These are phyloP conservation scores for Aureobasidium melanogenum DNA, from an alignment of 2,329 filamentous ascomycete species.

Conservation along the genomic window DNA sequence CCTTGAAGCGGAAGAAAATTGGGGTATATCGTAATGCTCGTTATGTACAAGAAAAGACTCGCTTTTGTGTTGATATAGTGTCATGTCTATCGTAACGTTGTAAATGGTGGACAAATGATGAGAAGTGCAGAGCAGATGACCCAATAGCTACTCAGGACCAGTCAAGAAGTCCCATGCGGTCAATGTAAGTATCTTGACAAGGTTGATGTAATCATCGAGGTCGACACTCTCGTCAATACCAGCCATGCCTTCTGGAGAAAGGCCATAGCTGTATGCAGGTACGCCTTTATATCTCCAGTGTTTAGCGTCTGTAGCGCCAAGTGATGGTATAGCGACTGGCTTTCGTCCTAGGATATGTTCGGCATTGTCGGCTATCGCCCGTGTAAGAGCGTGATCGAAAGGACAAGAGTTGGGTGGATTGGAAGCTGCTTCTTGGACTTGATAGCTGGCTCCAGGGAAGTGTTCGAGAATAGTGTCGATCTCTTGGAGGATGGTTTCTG, in stretches of 20 bases:
- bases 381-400: conserved; percentile 27
- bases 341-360: conserved; percentile 19
- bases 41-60: background rate
- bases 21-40: background rate
- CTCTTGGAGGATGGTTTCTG: conserved; percentile 21
- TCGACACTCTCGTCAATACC: conserved; percentile 21
- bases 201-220: conserved; percentile 25
- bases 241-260: conserved; percentile 24
- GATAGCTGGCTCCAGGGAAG: conserved; percentile 24
- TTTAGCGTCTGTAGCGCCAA: conserved; percentile 36
- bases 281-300: conserved; percentile 30
- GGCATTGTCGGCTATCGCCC: conserved; percentile 21
- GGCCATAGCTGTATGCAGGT: conserved; percentile 31
- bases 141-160: background rate
- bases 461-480: conserved; percentile 22
- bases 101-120: background rate
- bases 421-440: conserved; percentile 27
- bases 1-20: too few relatives aligned
- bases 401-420: conserved; percentile 26
- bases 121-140: background rate
- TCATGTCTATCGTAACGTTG: background rate
- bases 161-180: conserved; percentile 25
- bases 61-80: background rate
- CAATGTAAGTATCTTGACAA: conserved; percentile 24
- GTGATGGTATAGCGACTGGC: conserved; percentile 28